Evolutionary conservation across 441 rosid genomes (phyloP).

Genomic region (Croton laevigatus): DNA sequence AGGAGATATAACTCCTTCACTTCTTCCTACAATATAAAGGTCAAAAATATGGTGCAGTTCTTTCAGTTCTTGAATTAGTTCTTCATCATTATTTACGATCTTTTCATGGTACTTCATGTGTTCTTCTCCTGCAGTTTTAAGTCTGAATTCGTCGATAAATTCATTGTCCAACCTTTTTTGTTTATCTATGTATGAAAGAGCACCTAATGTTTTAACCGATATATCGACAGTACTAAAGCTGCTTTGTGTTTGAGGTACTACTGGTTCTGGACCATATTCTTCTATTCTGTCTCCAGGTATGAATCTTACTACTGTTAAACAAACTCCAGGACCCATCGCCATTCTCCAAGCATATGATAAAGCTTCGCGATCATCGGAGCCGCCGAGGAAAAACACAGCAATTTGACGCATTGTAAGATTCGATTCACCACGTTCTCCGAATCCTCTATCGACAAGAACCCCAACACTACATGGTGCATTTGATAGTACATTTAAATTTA

Average conservation of each 20-base stretch:
- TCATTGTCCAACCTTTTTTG: constrained; percentile 26
- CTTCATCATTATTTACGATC: constrained; percentile 33
- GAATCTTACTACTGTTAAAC: constrained; percentile 32
- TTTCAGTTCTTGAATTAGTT: constrained; percentile 21
- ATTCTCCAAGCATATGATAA: constrained; percentile 35
- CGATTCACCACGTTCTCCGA: constrained; percentile 11
- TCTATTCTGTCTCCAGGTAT: constrained; percentile 18
- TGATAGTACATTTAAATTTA: constrained; percentile 40
- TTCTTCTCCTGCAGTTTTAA: constrained; percentile 17
- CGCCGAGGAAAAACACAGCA: constrained; percentile 37
- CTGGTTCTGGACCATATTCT: not conserved
- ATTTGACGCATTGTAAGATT: constrained; percentile 15
- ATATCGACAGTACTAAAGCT: not conserved
- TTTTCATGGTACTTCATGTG: constrained; percentile 25
- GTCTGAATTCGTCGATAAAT: constrained; percentile 33
- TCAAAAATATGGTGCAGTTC: constrained; percentile 22
- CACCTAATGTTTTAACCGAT: not conserved
- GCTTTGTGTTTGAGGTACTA: not conserved
- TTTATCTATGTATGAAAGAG: not conserved
- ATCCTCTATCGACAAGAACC: constrained; percentile 36
- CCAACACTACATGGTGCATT: constrained; percentile 45
- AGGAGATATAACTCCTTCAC: constrained; percentile 28
- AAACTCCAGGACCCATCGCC: constrained; percentile 27
- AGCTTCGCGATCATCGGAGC: constrained; percentile 53
- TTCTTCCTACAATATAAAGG: constrained; percentile 38